Evolutionary conservation across 1,284 basidiomycete species (phyloP), one percentile per base, ranked within the genome.

Genomic region (Hemileia vastatrix): DNA sequence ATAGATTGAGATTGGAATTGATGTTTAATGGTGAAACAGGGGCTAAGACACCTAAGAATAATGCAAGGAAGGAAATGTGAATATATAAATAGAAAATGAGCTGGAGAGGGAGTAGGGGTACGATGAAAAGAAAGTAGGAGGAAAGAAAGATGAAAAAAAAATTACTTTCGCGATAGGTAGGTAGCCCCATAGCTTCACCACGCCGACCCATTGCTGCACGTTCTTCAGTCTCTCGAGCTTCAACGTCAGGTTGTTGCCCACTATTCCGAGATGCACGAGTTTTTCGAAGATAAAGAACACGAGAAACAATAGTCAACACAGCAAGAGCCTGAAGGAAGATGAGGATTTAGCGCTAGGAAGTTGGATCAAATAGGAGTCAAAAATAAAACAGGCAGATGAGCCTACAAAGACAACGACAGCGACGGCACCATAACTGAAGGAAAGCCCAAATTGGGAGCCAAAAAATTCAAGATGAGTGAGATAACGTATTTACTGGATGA

Each of bases 81-180:
- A n/a, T n/a, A n/a, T n/a, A n/a, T n/a, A n/a, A n/a, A n/a, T n/a
- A 47, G 44, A n/a, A 18, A 47, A n/a, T 6, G 21, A 47, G 44
- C n/a, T n/a, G 19, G 43, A 47, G n/a, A 47, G 44, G 44, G 2
- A 18, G 44, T 5, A 47, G 21, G n/a, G 13, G 44, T 1, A 49
- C 1, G 3, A 21, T 9, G 2, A 15, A 19, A 49, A 49, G 47
- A 49, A 49, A 21, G 9, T 49, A 2, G 19, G 47, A 13, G 21
- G 2, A 21, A 9, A 15, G 19, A 15, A 1, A 15, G 15, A 9
- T n/a, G 18, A n/a, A 36, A 36, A n/a, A 32, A 33, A 18, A 33
- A 40, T 47, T 21, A 61, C 58, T 61, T 48, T 61, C 58, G 27
- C 58, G 36, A 47, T 61, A 61, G 19, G 58, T 61, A 5, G 58